Evolutionary conservation across 2,329 filamentous ascomycete genomes (phyloP), one percentile per base, ranked within the genome.

Genomic region (Colletotrichum neosansevieriae): DNA sequence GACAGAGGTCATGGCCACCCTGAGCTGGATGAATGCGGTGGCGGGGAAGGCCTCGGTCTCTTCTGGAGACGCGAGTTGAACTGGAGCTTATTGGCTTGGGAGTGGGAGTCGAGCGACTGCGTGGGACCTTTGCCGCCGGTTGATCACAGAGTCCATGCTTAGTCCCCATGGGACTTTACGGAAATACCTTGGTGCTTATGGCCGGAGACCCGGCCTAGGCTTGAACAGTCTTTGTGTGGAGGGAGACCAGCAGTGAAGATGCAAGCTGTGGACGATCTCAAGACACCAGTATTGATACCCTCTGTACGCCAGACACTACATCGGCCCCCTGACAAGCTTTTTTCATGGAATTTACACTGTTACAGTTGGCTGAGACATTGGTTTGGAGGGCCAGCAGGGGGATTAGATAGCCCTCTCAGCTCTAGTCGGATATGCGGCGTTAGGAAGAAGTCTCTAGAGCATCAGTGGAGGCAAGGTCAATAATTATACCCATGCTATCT

Each of bases 71-170:
- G 89, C 74, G 92, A 95, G 81, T 83, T 96, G 75, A 96, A 96
- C 81, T 95, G 93, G 93, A 94, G 92, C 78, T 86, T 94, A 77
- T 81, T 94, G 75, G 91, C 90, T 60, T 95, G 92, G 92, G 90
- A 94, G 77, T 93, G 88, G 86, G 86, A 89, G 76, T 82, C 84
- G 45, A 82, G 79, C 63, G 77, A 78, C 50, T 74, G 71, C 29
- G 71, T 80, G 65, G 77, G 79, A 70, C 75, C 75, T 29, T 74
- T 83, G 36, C 71, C 71, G 9, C 74, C 74, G 68, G 79, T 88
- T 72, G 79, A 85, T 76, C 78, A 80, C 71, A 83, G 82, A 71
- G 79, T 84, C 74, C 86, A 88, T 78, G 84, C 78, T 65, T 84
- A 70, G 67, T 69, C 65, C 65, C 65, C 65, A 68, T 68, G 65